These are phyloP conservation scores for Colletotrichum eremochloae DNA, from an alignment of 2,329 filamentous ascomycete species.

Conservation along the genomic window DNA sequence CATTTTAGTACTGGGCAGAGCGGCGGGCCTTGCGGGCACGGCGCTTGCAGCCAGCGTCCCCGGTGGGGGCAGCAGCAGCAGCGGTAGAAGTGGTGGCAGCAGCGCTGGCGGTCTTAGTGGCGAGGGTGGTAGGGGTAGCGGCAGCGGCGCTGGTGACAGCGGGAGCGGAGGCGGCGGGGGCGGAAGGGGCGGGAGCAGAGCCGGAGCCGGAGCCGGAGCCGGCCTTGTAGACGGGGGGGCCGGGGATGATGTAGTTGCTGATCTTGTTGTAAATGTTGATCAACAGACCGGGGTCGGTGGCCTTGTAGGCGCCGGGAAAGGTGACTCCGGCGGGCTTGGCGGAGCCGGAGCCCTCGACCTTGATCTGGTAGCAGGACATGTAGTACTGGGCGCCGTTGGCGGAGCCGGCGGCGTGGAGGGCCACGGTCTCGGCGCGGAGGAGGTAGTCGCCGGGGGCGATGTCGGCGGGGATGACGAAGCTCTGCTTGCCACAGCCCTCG, in stretches of 20 bases:
- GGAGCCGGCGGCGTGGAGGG: conserved; percentile 59
- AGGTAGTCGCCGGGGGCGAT: conserved; percentile 67
- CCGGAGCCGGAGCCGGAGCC: conserved; percentile 43
- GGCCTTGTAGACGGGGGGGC: conserved; percentile 42
- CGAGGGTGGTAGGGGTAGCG: conserved; percentile 23
- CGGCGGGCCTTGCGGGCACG: conserved; percentile 42
- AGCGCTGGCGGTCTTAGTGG: conserved; percentile 10
- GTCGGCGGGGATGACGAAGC: conserved; percentile 55
- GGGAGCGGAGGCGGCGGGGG: conserved; percentile 6
- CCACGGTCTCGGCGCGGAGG: conserved; percentile 66
- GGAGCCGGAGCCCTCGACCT: conserved; percentile 46
- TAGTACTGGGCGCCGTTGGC: conserved; percentile 56
- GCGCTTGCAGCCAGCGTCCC: conserved; percentile 29
- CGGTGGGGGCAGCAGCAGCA: conserved; percentile 15
- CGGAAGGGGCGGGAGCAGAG: background rate
- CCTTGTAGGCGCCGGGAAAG: conserved; percentile 43
- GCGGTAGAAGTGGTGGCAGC: conserved; percentile 25
- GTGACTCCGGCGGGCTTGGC: conserved; percentile 44
- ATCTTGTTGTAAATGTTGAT: conserved; percentile 58
- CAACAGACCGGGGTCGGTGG: conserved; percentile 59
- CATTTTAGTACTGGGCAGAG: conserved; percentile 38
- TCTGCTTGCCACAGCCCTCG: conserved; percentile 42
- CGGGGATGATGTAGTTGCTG: conserved; percentile 40
- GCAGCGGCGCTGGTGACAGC: conserved; percentile 11
- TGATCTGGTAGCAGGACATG: conserved; percentile 48